These are phyloP conservation scores for Aspergillus homomorphus DNA, from an alignment of 495 filamentous ascomycete species.

Conservation along the genomic window DNA sequence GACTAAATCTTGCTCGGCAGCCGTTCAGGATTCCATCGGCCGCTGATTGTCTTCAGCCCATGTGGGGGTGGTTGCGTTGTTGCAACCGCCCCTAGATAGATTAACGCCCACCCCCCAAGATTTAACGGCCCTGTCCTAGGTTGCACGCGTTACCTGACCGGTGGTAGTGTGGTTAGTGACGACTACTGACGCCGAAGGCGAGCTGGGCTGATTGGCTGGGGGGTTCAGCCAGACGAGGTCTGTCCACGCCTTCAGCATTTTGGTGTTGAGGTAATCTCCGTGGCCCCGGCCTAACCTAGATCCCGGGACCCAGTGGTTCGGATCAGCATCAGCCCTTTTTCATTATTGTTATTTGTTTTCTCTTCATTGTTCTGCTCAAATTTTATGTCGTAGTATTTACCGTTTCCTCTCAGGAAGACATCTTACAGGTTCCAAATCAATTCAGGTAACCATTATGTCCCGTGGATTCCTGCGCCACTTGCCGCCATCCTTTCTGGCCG, in stretches of 20 bases:
- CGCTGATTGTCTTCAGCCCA: constrained; percentile 1
- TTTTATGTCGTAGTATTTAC: not conserved
- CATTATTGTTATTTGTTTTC: not conserved
- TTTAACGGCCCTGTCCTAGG: not conserved
- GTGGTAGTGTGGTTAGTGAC: not conserved
- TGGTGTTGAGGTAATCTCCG: constrained; percentile 11
- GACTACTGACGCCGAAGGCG: not conserved
- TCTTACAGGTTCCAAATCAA: not conserved
- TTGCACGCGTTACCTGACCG: not conserved
- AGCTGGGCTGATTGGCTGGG: not conserved
- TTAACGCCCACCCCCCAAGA: not conserved
- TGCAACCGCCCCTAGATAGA: not conserved
- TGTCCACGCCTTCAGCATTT: constrained; percentile 10
- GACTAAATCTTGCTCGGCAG: not conserved
- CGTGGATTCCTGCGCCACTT: constrained; percentile 16
- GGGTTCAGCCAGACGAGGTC: not conserved
- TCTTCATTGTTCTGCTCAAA: not conserved
- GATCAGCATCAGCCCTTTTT: constrained; percentile 20
- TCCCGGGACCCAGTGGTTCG: constrained; percentile 25
- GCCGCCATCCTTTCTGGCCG: constrained; percentile 13
- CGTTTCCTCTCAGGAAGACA: not conserved
- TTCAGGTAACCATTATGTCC: not conserved
- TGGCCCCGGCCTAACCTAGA: constrained; percentile 17
- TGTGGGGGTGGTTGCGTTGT: not conserved
- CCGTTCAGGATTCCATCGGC: not conserved